Conservation (phyloP, 2,329 filamentous ascomycete species). For the Stagonosporopsis chrysanthemi region DNA sequence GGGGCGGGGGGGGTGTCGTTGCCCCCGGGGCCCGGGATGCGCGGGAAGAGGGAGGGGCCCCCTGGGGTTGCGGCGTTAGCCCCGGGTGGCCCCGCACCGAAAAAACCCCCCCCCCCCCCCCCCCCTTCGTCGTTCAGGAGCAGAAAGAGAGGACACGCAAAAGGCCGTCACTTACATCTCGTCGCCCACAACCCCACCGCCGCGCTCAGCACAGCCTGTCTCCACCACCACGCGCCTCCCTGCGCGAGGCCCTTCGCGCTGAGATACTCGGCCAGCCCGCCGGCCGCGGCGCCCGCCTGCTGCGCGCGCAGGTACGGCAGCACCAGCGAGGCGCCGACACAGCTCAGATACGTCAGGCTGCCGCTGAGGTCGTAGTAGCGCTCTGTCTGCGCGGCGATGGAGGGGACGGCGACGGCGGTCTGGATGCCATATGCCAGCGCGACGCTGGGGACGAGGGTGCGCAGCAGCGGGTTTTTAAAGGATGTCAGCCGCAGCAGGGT, state of each 20-base stretch:
- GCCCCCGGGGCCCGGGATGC: too few relatives aligned
- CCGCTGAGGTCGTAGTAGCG: slow-evolving; percentile 74
- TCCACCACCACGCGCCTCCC: slow-evolving; percentile 62
- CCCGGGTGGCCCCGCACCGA: too few relatives aligned
- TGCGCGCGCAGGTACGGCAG: slow-evolving; percentile 66
- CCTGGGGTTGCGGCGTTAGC: too few relatives aligned
- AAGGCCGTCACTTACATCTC: slow-evolving; percentile 59
- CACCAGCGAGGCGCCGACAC: slow-evolving; percentile 67
- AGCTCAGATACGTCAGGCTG: slow-evolving; percentile 70
- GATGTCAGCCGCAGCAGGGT: slow-evolving; percentile 66
- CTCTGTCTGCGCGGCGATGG: slow-evolving; percentile 66
- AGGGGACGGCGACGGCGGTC: slow-evolving; percentile 67
- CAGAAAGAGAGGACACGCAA: too few relatives aligned
- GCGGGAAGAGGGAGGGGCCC: too few relatives aligned
- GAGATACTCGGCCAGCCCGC: slow-evolving; percentile 44
- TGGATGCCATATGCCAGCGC: slow-evolving; percentile 70
- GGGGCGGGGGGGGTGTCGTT: too few relatives aligned
- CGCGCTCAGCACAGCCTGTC: slow-evolving; percentile 62
- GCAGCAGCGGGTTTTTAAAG: slow-evolving; percentile 68
- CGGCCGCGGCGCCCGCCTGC: slow-evolving; percentile 55
- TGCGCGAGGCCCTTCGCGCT: slow-evolving; percentile 35
- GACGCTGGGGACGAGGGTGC: slow-evolving; percentile 68
- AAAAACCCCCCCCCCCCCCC: too few relatives aligned
- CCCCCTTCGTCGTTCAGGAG: too few relatives aligned
- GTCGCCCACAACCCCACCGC: slow-evolving; percentile 69